Percentiles rank a stretch among this genome's conserved stretches.
Conservation (phyloP, 495 filamentous ascomycete genomes). For the Penicillium cataractarum region DNA sequence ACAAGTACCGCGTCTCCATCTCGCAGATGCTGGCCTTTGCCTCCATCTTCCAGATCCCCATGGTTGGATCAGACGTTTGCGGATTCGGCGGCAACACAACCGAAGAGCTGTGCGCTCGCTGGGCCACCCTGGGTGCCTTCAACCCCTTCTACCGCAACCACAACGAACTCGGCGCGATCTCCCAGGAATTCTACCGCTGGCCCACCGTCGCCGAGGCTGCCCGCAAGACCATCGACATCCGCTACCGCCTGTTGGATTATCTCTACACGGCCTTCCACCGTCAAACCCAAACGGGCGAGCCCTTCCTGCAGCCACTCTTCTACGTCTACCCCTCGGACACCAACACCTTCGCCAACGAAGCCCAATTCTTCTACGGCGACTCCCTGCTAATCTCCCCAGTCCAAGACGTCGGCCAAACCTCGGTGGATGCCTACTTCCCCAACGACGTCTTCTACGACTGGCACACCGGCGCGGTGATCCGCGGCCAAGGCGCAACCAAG, state of each 20-base stretch:
- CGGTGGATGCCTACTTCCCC: slow-evolving; percentile 73
- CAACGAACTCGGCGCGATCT: slow-evolving; percentile 50
- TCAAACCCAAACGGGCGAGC: slow-evolving; percentile 70
- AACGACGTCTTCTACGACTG: slow-evolving; percentile 79
- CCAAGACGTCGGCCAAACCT: slow-evolving; percentile 61
- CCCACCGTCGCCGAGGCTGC: slow-evolving; percentile 65
- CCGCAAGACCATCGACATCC: slow-evolving; percentile 70
- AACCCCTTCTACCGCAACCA: slow-evolving; percentile 86
- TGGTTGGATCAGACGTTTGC: slow-evolving; percentile 85
- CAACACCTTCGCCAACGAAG: slow-evolving; percentile 60
- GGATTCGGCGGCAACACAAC: slow-evolving; percentile 74
- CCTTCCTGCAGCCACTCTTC: slow-evolving; percentile 69
- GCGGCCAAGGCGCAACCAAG: slow-evolving; percentile 56
- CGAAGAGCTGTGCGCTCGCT: slow-evolving; percentile 80
- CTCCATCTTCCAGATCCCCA: slow-evolving; percentile 80
- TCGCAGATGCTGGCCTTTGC: slow-evolving; percentile 72
- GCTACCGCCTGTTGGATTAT: slow-evolving; percentile 79
- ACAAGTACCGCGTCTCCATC: slow-evolving; percentile 71
- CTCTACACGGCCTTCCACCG: slow-evolving; percentile 74
- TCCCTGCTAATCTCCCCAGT: slow-evolving; percentile 76
- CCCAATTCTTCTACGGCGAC: slow-evolving; percentile 77
- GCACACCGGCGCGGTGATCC: slow-evolving; percentile 61
- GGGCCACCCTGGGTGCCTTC: slow-evolving; percentile 82
- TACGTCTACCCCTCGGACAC: slow-evolving; percentile 71
- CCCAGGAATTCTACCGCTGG: slow-evolving; percentile 85